Base-by-base conservation (phyloP, 768 basidiomycete species). In the Collybia mongolica region DNA sequence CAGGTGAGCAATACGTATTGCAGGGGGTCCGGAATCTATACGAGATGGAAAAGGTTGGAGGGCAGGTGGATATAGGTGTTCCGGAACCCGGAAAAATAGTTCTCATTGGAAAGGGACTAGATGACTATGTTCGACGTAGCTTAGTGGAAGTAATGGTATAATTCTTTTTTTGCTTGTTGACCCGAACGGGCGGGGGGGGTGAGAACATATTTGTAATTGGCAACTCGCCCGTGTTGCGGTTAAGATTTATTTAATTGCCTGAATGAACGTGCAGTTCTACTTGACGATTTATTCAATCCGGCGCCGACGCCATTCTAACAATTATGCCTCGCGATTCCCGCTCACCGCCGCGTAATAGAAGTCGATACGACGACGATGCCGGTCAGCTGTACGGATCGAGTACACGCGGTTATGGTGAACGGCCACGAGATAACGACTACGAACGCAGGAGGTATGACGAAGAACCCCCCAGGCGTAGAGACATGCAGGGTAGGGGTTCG, bases 1-100 rank as follows among this genome's bases (percentile, higher is more conserved):
- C 69, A 0, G 88, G 88, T 2, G 72, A 78, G 46, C 74, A 80
- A 49, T 79, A 84, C 57, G 81, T 98, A 46, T 69, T 99, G 39
- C 97, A 99, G 63, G 97, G 95, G 2, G 97, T 99, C 11, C 75
- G 91, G 56, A 91, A 74, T 57, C 77, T 98, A 66, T 99, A 95
- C 63, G 96, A 99, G 58, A 79, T 95, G 12, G 62, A 66, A 0
- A 67, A 74, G 44, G 70, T 84, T 36, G 72, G 71, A 46, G 60
- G 59, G n/a, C 67, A 62, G 37, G 65, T 64, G 49, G 69, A 65
- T 6, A 47, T 82, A 20, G 83, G 79, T 1, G 62, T 84, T 29
- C 81, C 81, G 0, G 79, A 82, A 42, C 67, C 68, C 14, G 92
- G 93, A 20, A 96, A 95, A 69, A 62, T 96, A 19, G 90, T 95